Conservation (phyloP, 2,329 filamentous ascomycete genomes). For the Colletotrichum chrysophilum region DNA sequence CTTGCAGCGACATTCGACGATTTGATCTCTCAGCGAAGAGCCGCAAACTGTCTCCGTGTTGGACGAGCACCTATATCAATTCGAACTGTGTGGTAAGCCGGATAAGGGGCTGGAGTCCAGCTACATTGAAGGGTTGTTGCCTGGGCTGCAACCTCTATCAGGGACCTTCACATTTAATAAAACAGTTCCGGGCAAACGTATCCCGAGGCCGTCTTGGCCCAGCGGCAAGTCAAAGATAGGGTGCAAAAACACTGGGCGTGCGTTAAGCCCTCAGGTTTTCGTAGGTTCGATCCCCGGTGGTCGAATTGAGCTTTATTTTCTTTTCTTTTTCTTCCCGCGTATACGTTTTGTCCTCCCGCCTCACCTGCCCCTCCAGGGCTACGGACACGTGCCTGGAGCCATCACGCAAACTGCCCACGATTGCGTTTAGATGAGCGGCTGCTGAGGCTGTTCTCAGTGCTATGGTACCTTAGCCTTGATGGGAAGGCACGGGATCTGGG, state of each 20-base stretch:
- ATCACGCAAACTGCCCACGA: background rate
- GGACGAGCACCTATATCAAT: background rate
- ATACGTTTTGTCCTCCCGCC: background rate
- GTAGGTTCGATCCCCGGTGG: background rate
- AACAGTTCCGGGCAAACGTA: background rate
- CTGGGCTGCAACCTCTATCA: background rate
- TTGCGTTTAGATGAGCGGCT: background rate
- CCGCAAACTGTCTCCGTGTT: background rate
- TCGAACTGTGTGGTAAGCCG: background rate
- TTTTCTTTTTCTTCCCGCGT: background rate
- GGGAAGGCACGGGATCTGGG: background rate
- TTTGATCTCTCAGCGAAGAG: background rate
- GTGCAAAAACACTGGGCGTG: background rate
- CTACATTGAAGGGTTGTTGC: background rate
- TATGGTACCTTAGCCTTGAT: background rate
- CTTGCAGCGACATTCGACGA: background rate
- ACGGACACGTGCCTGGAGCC: background rate
- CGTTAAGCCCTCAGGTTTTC: background rate
- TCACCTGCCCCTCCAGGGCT: background rate
- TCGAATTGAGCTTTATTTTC: background rate
- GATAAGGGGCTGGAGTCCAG: background rate
- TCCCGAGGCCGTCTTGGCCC: background rate
- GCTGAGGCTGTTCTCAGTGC: background rate
- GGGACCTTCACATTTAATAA: background rate
- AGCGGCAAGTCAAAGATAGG: background rate